A percentile compares a stretch with the other conserved stretches of the same genome.
Evolutionary conservation across 2,329 filamentous ascomycete species (phyloP).

Genomic region (Emydomyces testavorans): DNA sequence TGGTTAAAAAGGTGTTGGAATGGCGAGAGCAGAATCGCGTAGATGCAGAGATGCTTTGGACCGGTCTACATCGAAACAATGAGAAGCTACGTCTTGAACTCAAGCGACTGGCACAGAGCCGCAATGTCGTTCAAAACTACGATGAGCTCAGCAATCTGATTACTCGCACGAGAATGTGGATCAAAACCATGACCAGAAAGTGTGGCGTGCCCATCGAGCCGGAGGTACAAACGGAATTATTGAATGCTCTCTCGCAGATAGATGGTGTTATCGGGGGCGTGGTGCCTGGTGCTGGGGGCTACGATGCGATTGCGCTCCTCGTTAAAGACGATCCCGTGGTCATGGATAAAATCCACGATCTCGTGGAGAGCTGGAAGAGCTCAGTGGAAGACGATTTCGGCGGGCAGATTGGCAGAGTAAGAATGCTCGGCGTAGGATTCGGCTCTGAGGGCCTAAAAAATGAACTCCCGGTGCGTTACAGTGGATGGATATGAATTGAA

Average conservation of each 20-base stretch:
- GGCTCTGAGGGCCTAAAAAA: conserved; percentile 37
- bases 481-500: conserved; percentile 16
- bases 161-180: conserved; percentile 44
- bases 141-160: conserved; percentile 44
- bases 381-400: conserved; percentile 34
- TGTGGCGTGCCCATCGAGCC: conserved; percentile 85
- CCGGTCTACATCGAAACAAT: conserved; percentile 60
- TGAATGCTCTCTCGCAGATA: conserved; percentile 61
- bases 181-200: conserved; percentile 62
- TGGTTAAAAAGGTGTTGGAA: conserved; percentile 82
- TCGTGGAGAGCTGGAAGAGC: conserved; percentile 55
- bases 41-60: conserved; percentile 62
- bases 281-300: conserved; percentile 87
- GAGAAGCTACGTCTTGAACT: conserved; percentile 57
- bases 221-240: conserved; percentile 64
- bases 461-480: conserved; percentile 26
- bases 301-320: conserved; percentile 75
- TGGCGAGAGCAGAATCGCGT: conserved; percentile 60
- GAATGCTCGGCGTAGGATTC: conserved; percentile 36
- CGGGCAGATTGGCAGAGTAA: conserved; percentile 36
- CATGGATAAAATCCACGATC: conserved; percentile 46
- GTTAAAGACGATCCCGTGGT: conserved; percentile 61
- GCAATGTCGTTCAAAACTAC: conserved; percentile 37
- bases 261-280: conserved; percentile 81
- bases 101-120: conserved; percentile 39